Conservation (phyloP, 208 protist genomes). For the Leishmania tarentolae region DNA sequence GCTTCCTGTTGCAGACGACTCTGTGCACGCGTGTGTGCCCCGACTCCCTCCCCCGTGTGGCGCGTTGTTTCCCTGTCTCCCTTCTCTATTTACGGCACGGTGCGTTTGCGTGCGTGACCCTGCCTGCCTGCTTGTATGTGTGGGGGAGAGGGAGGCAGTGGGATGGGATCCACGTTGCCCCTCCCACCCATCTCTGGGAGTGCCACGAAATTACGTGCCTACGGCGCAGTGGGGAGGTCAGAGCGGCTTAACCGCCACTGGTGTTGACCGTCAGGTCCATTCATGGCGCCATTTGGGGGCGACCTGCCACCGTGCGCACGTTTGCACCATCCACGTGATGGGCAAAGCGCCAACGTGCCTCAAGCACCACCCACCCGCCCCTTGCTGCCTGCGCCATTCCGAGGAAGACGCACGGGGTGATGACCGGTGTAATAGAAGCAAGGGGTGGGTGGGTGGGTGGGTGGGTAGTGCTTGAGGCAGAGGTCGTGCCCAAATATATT, state of each 20-base stretch:
- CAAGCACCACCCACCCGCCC: no score
- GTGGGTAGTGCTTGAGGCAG: neutral
- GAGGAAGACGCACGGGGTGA: neutral
- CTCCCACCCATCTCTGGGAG: neutral
- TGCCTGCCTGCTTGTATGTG: no score
- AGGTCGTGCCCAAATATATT: neutral
- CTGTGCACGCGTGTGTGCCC: neutral
- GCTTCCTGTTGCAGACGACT: neutral
- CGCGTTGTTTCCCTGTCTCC: no score
- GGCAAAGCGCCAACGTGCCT: neutral
- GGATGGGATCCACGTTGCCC: no score
- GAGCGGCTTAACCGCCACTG: neutral
- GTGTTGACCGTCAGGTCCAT: neutral
- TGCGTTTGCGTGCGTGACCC: no score
- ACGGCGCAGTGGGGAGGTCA: neutral
- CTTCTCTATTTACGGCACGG: no score
- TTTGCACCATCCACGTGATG: neutral
- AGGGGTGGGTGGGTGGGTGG: neutral
- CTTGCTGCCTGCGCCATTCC: no score
- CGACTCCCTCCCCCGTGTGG: no score
- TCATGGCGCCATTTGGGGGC: neutral
- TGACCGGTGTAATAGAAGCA: neutral
- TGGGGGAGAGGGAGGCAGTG: no score
- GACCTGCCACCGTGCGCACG: neutral
- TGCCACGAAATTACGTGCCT: neutral